phyloP scores from a whole-genome alignment of 441 rosid genomes.

The Pelargonium myrrhifolium region DNA sequence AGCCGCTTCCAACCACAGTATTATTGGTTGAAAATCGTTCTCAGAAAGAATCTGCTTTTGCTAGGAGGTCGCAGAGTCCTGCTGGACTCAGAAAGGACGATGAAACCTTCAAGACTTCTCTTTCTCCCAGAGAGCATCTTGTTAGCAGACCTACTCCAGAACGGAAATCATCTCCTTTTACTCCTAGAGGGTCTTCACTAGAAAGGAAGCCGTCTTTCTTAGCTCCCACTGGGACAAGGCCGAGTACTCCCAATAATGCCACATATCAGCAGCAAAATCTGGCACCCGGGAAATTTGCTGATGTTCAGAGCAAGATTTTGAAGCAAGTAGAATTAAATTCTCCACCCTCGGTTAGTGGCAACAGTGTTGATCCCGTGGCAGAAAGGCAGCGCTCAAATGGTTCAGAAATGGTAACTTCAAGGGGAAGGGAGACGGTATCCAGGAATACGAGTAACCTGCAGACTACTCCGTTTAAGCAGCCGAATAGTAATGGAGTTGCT shows the following conservation, averaged over 20 bases:
- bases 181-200: conserved; percentile 24
- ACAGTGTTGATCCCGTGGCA: conserved; percentile 28
- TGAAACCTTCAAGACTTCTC: conserved; percentile 22
- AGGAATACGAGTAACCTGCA: conserved; percentile 32
- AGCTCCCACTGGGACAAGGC: conserved; percentile 31
- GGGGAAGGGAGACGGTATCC: conserved; percentile 30
- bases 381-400: conserved; percentile 40
- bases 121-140: conserved; percentile 23
- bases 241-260: conserved; percentile 21
- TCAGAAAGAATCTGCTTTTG: conserved; percentile 34
- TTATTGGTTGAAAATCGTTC: conserved; percentile 42
- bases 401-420: conserved; percentile 33
- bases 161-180: conserved; percentile 30
- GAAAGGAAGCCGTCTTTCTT: conserved; percentile 38
- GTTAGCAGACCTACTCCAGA: conserved; percentile 25
- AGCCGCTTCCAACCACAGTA: conserved; percentile 78
- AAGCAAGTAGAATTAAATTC: conserved; percentile 74
- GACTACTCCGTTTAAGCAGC: conserved; percentile 37
- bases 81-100: conserved; percentile 30
- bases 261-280: conserved; percentile 35
- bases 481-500: conserved; percentile 30
- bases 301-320: conserved; percentile 35
- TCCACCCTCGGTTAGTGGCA: conserved; percentile 47
- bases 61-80: conserved; percentile 29
- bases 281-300: conserved; percentile 26